Percentiles rank a stretch among this genome's conserved stretches.
phyloP scores from a whole-genome alignment of 2,329 filamentous ascomycete genomes.

The Aureobasidium sp. region DNA sequence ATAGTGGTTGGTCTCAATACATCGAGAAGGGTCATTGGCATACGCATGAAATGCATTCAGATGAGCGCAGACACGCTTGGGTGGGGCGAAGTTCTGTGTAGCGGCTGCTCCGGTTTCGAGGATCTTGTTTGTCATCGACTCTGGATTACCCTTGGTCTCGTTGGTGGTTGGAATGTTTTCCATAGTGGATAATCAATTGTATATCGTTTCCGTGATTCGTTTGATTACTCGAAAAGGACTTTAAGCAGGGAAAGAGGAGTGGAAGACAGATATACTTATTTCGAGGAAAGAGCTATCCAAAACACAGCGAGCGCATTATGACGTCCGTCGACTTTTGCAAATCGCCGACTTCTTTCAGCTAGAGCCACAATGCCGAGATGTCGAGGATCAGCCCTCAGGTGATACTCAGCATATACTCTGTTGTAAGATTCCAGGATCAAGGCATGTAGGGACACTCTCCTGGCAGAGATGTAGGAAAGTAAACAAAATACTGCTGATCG shows the following conservation, averaged over 20 bases:
- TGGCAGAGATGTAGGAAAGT: neutral
- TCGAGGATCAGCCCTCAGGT: neutral
- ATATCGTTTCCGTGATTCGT: neutral
- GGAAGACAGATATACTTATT: neutral
- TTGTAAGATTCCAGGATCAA: neutral
- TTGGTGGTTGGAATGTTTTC: conserved; percentile 34
- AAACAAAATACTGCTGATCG: neutral
- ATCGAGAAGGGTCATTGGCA: conserved; percentile 60
- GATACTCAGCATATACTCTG: neutral
- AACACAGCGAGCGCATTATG: conserved; percentile 5
- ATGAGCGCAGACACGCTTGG: conserved; percentile 72
- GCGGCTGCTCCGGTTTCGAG: conserved; percentile 56
- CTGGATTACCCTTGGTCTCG: conserved; percentile 42
- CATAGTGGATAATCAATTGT: conserved; percentile 20
- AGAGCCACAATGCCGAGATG: neutral
- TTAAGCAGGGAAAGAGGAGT: neutral
- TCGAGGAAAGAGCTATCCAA: conserved; percentile 3
- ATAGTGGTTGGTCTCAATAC: conserved; percentile 77
- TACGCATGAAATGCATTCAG: conserved; percentile 85
- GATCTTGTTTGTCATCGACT: conserved; percentile 49
- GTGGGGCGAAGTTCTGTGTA: conserved; percentile 60
- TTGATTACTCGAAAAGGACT: neutral
- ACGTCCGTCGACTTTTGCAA: neutral
- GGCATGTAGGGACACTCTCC: neutral
- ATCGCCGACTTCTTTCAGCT: neutral